Evolutionary conservation across 2,329 filamentous ascomycete genomes (phyloP).

Genomic region (Aspergillus sp.): DNA sequence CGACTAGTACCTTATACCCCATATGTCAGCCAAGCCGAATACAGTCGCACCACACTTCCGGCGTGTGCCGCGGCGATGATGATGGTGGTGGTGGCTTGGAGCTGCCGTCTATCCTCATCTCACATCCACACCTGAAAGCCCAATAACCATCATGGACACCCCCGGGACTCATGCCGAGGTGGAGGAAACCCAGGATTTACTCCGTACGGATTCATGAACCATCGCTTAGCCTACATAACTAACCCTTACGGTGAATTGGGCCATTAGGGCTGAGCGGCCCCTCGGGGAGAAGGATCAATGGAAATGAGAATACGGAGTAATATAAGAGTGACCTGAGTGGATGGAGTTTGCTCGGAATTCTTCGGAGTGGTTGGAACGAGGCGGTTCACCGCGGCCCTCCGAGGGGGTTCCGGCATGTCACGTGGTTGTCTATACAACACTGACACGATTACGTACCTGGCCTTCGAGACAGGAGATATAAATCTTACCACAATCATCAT

Average conservation of each 20-base stretch:
- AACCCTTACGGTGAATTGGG: not conserved
- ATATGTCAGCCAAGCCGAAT: no score
- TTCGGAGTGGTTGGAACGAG: constrained; percentile 12
- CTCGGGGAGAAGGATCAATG: constrained; percentile 4
- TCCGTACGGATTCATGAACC: constrained; percentile 3
- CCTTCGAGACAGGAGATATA: no score
- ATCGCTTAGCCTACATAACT: constrained; percentile 8
- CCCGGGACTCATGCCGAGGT: not conserved
- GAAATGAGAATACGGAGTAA: not conserved
- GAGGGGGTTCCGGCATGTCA: no score
- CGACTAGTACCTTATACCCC: no score
- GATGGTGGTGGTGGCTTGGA: constrained; percentile 1
- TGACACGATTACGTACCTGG: not conserved
- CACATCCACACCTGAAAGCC: not conserved
- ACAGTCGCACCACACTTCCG: constrained; percentile 8
- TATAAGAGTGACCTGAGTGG: not conserved
- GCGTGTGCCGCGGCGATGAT: constrained; percentile 8
- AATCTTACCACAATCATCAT: not conserved
- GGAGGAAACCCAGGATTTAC: not conserved
- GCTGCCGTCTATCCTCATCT: not conserved
- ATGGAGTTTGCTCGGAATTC: constrained; percentile 14
- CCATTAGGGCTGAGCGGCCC: constrained; percentile 14
- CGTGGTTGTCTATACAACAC: not conserved
- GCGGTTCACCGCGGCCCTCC: no score
- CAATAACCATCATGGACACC: not conserved